Evolutionary conservation across 2,329 filamentous ascomycete species (phyloP), one percentile per base, ranked within the genome.

Genomic region (Fusarium sp.): DNA sequence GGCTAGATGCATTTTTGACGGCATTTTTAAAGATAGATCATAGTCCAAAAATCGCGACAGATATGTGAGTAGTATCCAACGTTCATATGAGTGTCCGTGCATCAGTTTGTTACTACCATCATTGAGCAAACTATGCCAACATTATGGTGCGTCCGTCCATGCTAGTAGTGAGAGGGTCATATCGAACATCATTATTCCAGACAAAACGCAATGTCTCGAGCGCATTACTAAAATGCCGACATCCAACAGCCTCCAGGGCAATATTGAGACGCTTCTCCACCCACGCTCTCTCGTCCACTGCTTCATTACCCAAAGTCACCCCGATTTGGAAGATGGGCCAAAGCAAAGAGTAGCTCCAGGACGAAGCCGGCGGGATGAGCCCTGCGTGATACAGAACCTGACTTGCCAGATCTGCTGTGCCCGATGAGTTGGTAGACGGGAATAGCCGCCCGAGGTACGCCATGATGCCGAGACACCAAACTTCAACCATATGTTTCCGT

Each of bases 171-270:
- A 25, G 45, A 37, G 5, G 34, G 8, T 45, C 56, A 57, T 56
- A 57, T 11, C 13, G 11, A 5, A 34, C 27, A 5, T 7, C 14
- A 11, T 13, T 35, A 5, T 16, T 27, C 68, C 66, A 71, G 1
- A 61, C 34, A 37, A 16, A 8, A 5, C 65, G 66, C 34, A 71
- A 16, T 0, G 9, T 30, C 3, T 71, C 60, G 14, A 71, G 66
- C n/a, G 68, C 68, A 37, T 70, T 71, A 13, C 68, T 71, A 10
- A 66, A 63, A 50, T 71, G 68, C 1, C 68, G 68, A n/a, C 68
- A 71, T 27, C 68, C 66, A 16, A 70, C 52, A 3, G 66, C 57
- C 13, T 57, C 13, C 0, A 70, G 60, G 3, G 60, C 60, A 20
- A 61, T 56, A 0, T 2, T 23, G 1, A 71, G 52, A 2, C 60